Conservation (phyloP, 768 basidiomycete genomes). For the Tephrocybe sp. region DNA sequence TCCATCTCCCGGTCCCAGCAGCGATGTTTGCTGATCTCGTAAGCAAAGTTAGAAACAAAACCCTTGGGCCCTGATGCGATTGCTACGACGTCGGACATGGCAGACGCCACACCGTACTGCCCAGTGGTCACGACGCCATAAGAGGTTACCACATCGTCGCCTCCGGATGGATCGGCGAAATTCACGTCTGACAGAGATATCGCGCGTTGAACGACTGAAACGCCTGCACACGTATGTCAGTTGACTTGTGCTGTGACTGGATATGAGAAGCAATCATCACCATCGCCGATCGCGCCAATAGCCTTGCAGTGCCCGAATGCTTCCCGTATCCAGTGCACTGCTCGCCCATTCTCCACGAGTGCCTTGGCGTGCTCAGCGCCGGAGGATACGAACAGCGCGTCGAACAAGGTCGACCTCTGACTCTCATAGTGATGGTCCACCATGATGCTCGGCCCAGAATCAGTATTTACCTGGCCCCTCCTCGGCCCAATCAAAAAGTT, state of each 20-base stretch:
- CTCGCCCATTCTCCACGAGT: conserved; percentile 63
- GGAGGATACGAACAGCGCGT: conserved; percentile 77
- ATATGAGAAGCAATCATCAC: conserved; percentile 26
- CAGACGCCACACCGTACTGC: conserved; percentile 42
- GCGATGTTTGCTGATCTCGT: conserved; percentile 65
- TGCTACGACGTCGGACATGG: conserved; percentile 39
- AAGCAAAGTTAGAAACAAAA: conserved; percentile 59
- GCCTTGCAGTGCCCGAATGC: conserved; percentile 86
- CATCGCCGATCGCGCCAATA: conserved; percentile 75
- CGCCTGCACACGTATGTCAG: conserved; percentile 33
- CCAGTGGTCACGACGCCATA: conserved; percentile 66
- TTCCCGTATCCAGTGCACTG: conserved; percentile 82
- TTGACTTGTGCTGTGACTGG: not conserved
- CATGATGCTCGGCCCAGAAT: conserved; percentile 34
- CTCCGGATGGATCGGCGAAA: conserved; percentile 31
- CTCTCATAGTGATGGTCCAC: conserved; percentile 77
- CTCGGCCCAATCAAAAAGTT: conserved; percentile 67
- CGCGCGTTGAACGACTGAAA: conserved; percentile 45
- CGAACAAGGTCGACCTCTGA: conserved; percentile 81
- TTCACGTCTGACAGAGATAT: conserved; percentile 47
- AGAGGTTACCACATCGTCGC: conserved; percentile 48
- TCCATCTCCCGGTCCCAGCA: conserved; percentile 64
- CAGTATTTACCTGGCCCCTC: conserved; percentile 51
- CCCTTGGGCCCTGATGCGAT: conserved; percentile 48
- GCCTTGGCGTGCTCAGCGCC: conserved; percentile 60